Base-by-base conservation (phyloP, 1,139 yeast genomes). In the Geotrichum aggregatum region DNA sequence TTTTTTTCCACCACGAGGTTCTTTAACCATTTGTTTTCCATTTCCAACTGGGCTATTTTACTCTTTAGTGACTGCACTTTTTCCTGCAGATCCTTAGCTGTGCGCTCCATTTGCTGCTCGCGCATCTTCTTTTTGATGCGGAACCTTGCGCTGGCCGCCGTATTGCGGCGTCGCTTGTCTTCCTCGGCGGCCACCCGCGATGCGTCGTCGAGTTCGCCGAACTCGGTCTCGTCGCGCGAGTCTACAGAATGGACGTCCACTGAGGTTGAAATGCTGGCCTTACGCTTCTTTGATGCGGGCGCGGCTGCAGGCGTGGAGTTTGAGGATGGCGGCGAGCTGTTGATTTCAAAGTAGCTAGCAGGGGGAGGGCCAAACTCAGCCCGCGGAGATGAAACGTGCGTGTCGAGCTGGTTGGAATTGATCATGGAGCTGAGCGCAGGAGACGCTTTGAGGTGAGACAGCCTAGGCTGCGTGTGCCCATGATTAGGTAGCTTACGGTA, bases 81-180 rank as follows among this genome's bases (percentile, higher is more conserved):
- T 33, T 84, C 87, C 59, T 78, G 79, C 57, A 88, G 74, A 52
- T 79, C 83, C 60, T 76, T 74, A 18, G 87, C 75, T 52, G 78
- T 79, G 43, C 75, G 74, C 68, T 87, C 95, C 83, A 87, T 80
- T 66, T 87, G 91, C 66, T 83, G 88, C 67, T 88, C 96, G 64
- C 86, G 83, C 67, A 82, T 62, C 73, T 87, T 88, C 76, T 84
- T 86, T 74, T 84, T 86, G 62, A 84, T 80, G 58, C 95, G 75
- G 73, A 87, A 84, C 55, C 94, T 72, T 1, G 92, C 92, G 45
- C 85, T 79, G 1, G 95, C 95, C 0, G 89, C 91, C 0, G 92
- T 84, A 69, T 84, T 85, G 58, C 91, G 76, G 48, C 85, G 75
- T 49, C 89, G 76, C 66, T 85, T 84, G 66, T 82, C 87, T 53